Evolutionary conservation across 345 rosid species (phyloP), one percentile per base, ranked within the genome.

Genomic region (Moricandia arvensis): DNA sequence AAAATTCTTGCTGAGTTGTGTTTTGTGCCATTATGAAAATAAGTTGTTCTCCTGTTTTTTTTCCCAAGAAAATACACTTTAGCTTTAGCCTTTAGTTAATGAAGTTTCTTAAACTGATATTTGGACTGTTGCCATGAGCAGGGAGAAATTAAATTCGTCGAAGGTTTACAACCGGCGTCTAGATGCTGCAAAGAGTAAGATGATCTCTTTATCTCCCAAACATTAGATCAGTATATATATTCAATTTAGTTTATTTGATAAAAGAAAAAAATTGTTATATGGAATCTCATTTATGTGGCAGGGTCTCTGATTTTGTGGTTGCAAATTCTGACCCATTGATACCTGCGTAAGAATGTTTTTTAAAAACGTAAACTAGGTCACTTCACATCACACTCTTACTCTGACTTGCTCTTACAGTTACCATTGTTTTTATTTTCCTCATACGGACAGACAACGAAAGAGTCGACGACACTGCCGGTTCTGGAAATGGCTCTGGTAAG

Each of bases 401-500:
- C 29, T 71, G n/a, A 17, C 15, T 35, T 21, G 37, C 8, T 34
- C 64, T 72, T 45, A 45, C 17, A 45, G 6, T 45, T 35, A 53
- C 24, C 53, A 8, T 65, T 53, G 10, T 33, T 18, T 53, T 55
- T 34, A 58, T 45, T 45, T 45, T 5, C 53, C 53, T 30, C 26
- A 59, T 30, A 11, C 51, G 30, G 77, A 75, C 87, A 93, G 97
- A 80, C 80, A 80, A 63, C 77, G 53, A 65, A 91, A 86, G 79
- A 86, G 78, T 24, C 81, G 87, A 76, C 83, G 83, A 80, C 72
- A 87, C 4, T 79, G 90, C 73, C 79, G 87, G 9, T 86, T 91
- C 72, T 91, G 94, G 97, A 87, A 89, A 68, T 86, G 93, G 98
- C 91, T 93, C 45, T 81, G 98, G 97, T 92, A 85, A 59, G n/a